phyloP scores from a whole-genome alignment of 306 rosid species.

The Chamaecrista fasciculata region DNA sequence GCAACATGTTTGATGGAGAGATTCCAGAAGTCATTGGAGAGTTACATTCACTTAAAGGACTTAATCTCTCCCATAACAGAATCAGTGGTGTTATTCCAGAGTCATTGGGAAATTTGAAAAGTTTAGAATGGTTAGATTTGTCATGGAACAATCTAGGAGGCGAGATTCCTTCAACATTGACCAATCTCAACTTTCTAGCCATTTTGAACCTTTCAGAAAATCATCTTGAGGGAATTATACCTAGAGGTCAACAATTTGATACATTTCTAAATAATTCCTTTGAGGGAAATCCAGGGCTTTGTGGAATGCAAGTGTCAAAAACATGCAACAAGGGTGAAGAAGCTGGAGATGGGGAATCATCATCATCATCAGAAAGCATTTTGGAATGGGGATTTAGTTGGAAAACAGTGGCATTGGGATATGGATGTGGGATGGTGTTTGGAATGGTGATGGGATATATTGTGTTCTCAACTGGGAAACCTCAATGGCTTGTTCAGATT shows the following conservation, averaged over 20 bases:
- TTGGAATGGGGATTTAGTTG: constrained; percentile 2
- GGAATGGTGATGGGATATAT: neutral
- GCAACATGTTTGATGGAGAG: constrained; percentile 37
- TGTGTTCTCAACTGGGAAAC: neutral
- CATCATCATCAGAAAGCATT: neutral
- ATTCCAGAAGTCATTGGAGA: constrained; percentile 29
- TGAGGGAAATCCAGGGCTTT: constrained; percentile 5
- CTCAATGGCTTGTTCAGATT: neutral
- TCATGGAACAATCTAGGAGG: constrained; percentile 13
- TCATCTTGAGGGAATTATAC: constrained; percentile 21
- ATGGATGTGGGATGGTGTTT: constrained; percentile 29
- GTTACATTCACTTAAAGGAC: constrained; percentile 27
- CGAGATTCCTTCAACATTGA: constrained; percentile 19
- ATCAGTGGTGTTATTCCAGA: constrained; percentile 37
- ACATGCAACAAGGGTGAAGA: neutral
- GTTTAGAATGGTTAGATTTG: constrained; percentile 24
- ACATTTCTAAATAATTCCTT: constrained; percentile 25
- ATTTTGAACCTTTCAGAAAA: neutral
- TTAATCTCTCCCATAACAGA: constrained; percentile 37
- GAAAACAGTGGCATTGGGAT: constrained; percentile 26
- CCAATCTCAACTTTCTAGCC: neutral
- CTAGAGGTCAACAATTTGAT: constrained; percentile 28
- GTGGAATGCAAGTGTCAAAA: constrained; percentile 24
- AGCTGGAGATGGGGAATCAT: too few species aligned
- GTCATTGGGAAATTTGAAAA: constrained; percentile 22